A percentile compares a stretch with the other conserved stretches of the same genome.
Evolutionary conservation across 176 grass and related monocot species (phyloP).

Genomic region (Raddia distichophylla): DNA sequence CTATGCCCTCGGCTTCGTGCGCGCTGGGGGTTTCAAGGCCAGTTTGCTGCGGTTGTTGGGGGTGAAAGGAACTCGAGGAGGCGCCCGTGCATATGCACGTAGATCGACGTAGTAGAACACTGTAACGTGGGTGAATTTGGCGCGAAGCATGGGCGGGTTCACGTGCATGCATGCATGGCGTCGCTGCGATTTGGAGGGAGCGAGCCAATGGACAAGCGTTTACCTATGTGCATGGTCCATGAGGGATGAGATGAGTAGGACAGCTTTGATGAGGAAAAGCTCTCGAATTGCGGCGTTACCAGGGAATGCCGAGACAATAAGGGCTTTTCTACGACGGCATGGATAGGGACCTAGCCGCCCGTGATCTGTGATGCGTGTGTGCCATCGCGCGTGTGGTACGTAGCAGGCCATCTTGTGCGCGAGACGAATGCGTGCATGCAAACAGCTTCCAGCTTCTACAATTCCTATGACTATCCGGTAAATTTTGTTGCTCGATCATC

Average conservation of each 20-base stretch:
- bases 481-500: no score
- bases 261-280: slow-evolving; percentile 17
- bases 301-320: not conserved
- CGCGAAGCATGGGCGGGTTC: slow-evolving; percentile 33
- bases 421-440: not conserved
- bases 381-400: not conserved
- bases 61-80: no score
- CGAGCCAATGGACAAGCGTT: slow-evolving; percentile 34
- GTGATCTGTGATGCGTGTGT: no score
- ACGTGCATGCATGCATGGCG: slow-evolving; percentile 17
- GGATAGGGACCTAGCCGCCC: not conserved
- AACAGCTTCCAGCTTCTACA: not conserved
- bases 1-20: no score
- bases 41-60: no score
- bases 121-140: slow-evolving; percentile 30
- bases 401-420: not conserved
- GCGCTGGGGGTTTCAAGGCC: no score
- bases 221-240: slow-evolving; percentile 43
- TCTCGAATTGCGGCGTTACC: slow-evolving; percentile 22
- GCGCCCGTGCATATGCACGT: not conserved
- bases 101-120: not conserved
- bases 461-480: no score
- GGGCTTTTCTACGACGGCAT: not conserved
- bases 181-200: slow-evolving; percentile 11
- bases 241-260: not conserved